Conservation (phyloP, 1,139 yeast species). For the Diutina pseudorugosa region DNA sequence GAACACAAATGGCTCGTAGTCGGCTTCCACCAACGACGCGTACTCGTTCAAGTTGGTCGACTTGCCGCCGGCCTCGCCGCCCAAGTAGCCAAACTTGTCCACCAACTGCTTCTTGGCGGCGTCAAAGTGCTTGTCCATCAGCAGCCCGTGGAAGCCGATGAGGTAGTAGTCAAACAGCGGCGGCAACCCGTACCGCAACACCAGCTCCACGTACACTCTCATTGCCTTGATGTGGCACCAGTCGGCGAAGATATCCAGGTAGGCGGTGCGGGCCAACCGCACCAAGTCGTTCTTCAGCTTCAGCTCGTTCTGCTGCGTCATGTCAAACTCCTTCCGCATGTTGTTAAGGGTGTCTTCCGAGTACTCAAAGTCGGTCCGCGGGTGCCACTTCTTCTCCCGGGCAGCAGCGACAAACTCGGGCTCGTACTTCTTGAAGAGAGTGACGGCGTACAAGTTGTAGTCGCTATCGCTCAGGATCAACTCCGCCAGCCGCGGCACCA, state of each 20-base stretch:
- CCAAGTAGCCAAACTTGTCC: slow-evolving; percentile 73
- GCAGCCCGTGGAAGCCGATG: slow-evolving; percentile 27
- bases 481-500: slow-evolving; percentile 83
- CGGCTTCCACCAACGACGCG: slow-evolving; percentile 85
- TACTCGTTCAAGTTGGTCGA: slow-evolving; percentile 65
- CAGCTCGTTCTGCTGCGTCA: slow-evolving; percentile 63
- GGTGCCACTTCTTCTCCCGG: slow-evolving; percentile 83
- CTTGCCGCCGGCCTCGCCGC: slow-evolving; percentile 70
- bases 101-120: slow-evolving; percentile 60
- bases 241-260: slow-evolving; percentile 67
- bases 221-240: slow-evolving; percentile 80
- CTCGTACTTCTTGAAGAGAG: slow-evolving; percentile 72
- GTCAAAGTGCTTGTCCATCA: slow-evolving; percentile 27
- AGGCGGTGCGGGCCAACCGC: slow-evolving; percentile 78
- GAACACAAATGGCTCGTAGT: slow-evolving; percentile 90
- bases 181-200: slow-evolving; percentile 90
- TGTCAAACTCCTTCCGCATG: slow-evolving; percentile 66
- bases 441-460: slow-evolving; percentile 60
- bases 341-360: slow-evolving; percentile 66
- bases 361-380: slow-evolving; percentile 78
- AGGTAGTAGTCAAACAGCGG: slow-evolving; percentile 72
- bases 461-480: slow-evolving; percentile 64
- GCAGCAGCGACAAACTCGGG: slow-evolving; percentile 57
- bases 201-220: slow-evolving; percentile 48
- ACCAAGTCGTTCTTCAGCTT: slow-evolving; percentile 67